Conservation (phyloP, 257 asterid genomes). For the Nicotiana benthamiana region DNA sequence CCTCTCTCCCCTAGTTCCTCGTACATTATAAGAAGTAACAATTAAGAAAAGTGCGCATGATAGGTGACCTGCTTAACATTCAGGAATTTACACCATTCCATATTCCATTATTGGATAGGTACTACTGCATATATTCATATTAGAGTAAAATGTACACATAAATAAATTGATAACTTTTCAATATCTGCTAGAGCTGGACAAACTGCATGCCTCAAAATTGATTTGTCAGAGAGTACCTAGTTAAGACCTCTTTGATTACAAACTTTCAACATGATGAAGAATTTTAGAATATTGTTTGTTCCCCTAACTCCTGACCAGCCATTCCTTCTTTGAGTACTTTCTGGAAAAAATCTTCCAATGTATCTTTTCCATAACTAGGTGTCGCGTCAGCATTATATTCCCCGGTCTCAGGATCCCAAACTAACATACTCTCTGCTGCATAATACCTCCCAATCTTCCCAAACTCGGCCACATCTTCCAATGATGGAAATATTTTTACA, state of each 20-base stretch:
- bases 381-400: conserved; percentile 70
- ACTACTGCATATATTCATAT: background rate
- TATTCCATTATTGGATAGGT: no score
- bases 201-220: conserved; percentile 9
- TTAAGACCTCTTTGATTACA: background rate
- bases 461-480: conserved; percentile 90
- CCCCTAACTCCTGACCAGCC: conserved; percentile 93
- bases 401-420: conserved; percentile 66
- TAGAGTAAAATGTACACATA: background rate
- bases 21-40: background rate
- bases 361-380: conserved; percentile 83
- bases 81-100: background rate
- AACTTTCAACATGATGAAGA: background rate
- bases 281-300: conserved; percentile 61
- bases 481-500: conserved; percentile 64
- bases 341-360: conserved; percentile 76
- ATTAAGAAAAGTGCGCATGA: background rate
- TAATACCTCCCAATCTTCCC: conserved; percentile 97
- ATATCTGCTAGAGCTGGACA: background rate
- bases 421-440: conserved; percentile 91
- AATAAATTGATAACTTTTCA: background rate
- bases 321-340: conserved; percentile 76
- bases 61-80: background rate
- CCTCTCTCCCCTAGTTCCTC: no score
- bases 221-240: conserved; percentile 1